Evolutionary conservation across 139 green algal genomes (phyloP).

Genomic region (Chlorella sorokiniana): DNA sequence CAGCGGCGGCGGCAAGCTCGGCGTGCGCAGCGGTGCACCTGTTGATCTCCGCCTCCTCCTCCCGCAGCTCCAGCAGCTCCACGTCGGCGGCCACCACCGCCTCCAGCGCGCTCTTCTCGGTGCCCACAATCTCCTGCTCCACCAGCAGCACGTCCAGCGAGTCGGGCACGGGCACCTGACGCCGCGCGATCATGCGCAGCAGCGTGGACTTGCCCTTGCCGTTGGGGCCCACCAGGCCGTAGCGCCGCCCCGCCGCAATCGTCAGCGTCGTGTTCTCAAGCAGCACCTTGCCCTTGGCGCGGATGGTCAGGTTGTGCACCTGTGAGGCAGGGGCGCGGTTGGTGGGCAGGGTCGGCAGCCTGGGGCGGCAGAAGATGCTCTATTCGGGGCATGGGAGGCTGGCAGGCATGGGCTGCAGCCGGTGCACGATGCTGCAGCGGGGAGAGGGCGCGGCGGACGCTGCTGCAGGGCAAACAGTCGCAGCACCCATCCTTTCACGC

Average conservation of each 20-base stretch:
- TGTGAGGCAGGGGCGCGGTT: conserved; percentile 45
- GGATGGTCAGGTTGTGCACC: conserved; percentile 96
- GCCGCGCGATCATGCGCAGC: conserved; percentile 91
- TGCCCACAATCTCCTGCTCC: conserved; percentile 96
- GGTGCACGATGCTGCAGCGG: no score
- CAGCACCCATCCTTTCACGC: no score
- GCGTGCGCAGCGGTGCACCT: no score
- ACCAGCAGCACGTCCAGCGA: conserved; percentile 98
- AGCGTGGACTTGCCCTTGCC: conserved; percentile 98
- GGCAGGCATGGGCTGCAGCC: no score
- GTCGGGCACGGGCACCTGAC: conserved; percentile 94
- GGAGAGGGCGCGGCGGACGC: no score
- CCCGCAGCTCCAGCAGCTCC: conserved; percentile 90
- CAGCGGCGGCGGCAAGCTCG: no score
- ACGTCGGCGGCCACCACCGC: conserved; percentile 94
- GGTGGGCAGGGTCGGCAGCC: no score
- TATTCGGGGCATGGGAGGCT: no score
- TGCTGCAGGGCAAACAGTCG: no score
- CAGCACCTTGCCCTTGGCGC: conserved; percentile 97
- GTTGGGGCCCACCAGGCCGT: conserved; percentile 89
- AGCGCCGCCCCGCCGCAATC: conserved; percentile 86
- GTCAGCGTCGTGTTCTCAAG: conserved; percentile 92
- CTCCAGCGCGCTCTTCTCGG: conserved; percentile 64
- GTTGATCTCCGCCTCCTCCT: conserved; percentile 80
- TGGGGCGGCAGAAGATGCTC: no score